Percentiles rank a stretch among this genome's conserved stretches.
These are phyloP conservation scores for Aegilops speltoides DNA, from an alignment of 176 grass and related monocot species.

Conservation along the genomic window DNA sequence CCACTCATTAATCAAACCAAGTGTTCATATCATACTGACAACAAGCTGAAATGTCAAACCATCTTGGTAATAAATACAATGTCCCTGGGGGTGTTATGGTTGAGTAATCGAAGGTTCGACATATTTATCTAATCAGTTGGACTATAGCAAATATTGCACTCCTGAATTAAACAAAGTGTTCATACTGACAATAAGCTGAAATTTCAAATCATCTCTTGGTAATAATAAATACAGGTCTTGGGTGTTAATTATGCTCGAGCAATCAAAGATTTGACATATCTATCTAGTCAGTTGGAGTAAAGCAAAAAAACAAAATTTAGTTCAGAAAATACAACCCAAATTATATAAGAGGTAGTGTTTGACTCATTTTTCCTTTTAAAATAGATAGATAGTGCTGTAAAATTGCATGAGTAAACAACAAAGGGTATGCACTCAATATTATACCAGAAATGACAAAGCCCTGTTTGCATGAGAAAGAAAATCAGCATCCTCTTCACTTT, in stretches of 20 bases:
- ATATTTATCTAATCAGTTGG: background rate
- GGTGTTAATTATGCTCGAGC: background rate
- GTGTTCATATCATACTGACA: background rate
- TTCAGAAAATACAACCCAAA: background rate
- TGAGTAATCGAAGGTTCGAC: background rate
- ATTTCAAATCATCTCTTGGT: background rate
- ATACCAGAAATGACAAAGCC: constrained; percentile 15
- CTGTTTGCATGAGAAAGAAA: constrained; percentile 1
- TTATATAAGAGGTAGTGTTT: background rate
- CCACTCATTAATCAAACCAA: background rate
- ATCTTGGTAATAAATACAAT: background rate
- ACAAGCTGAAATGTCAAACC: constrained; percentile 4
- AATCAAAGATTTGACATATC: background rate
- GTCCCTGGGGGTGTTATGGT: background rate
- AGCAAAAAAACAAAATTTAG: background rate
- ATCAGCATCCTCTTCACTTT: constrained; percentile 6
- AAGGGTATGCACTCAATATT: background rate
- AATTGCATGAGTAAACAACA: constrained; percentile 3
- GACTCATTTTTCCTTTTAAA: background rate
- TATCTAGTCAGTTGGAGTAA: background rate
- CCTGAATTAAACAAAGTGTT: background rate
- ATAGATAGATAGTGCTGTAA: background rate
- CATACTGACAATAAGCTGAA: background rate
- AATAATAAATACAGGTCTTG: background rate
- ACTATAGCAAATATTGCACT: background rate